A percentile compares a stretch with the other conserved stretches of the same genome.
phyloP scores from a whole-genome alignment of 495 filamentous ascomycete species.

The Neurospora sp. region DNA sequence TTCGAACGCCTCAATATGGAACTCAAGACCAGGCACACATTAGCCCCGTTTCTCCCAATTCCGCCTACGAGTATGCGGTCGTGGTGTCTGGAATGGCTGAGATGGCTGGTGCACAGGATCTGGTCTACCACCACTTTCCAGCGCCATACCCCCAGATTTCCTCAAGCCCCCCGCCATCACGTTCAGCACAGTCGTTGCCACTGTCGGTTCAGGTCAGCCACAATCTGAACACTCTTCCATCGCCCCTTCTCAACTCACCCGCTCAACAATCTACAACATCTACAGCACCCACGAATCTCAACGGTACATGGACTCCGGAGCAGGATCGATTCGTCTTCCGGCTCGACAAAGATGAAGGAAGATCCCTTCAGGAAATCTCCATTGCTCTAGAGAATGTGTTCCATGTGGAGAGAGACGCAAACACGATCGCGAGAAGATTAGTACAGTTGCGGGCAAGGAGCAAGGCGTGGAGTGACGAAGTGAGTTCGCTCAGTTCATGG shows the following conservation, averaged over 20 bases:
- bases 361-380: not conserved
- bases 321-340: not conserved
- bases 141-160: not conserved
- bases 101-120: not conserved
- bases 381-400: not conserved
- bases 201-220: too few species aligned
- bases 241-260: too few species aligned
- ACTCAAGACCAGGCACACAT: not conserved
- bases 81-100: not conserved
- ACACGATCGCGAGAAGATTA: not conserved
- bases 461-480: not conserved
- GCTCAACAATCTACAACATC: not conserved
- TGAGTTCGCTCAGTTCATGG: not conserved
- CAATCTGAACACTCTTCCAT: too few species aligned
- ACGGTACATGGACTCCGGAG: not conserved
- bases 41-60: too few species aligned
- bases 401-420: not conserved
- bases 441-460: not conserved
- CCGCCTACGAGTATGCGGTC: not conserved
- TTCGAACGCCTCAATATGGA: not conserved
- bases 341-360: not conserved
- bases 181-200: not conserved
- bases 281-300: not conserved
- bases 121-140: not conserved
- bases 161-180: not conserved